A percentile compares a stretch with the other conserved stretches of the same genome.
Evolutionary conservation across 2,329 filamentous ascomycete genomes (phyloP).

Genomic region (Penicillium sp.): DNA sequence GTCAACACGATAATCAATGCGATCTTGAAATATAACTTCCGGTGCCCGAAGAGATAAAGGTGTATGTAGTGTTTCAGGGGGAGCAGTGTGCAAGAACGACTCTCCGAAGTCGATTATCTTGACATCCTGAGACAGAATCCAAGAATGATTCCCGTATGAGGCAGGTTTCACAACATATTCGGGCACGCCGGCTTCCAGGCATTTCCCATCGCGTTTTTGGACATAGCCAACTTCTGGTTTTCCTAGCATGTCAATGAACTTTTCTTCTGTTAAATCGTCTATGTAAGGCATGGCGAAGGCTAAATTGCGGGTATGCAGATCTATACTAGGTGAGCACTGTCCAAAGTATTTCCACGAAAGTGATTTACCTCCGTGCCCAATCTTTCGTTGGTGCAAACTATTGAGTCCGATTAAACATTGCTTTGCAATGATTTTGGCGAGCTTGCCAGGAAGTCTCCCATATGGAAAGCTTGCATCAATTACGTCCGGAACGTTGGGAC

Average conservation of each 20-base stretch:
- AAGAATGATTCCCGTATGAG: conserved; percentile 11
- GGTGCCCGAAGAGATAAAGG: conserved; percentile 39
- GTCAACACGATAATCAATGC: conserved; percentile 38
- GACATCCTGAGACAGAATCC: conserved; percentile 14
- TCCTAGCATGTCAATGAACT: conserved; percentile 21
- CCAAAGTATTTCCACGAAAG: conserved; percentile 1
- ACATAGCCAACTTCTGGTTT: conserved; percentile 29
- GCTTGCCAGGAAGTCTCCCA: conserved; percentile 40
- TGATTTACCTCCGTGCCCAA: conserved; percentile 42
- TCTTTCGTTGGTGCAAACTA: conserved; percentile 40
- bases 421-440: conserved; percentile 45
- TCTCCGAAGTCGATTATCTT: conserved; percentile 44
- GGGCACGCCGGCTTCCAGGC: conserved; percentile 22
- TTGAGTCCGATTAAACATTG: conserved; percentile 41
- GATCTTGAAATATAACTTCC: conserved; percentile 41
- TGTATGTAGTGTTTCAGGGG: conserved; percentile 33
- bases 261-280: conserved; percentile 16
- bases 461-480: conserved; percentile 36
- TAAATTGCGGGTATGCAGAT: conserved; percentile 32
- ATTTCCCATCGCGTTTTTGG: conserved; percentile 23
- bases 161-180: conserved; percentile 27
- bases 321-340: conserved; percentile 19
- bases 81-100: conserved; percentile 30
- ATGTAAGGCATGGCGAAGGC: conserved; percentile 23
- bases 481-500: conserved; percentile 39